phyloP scores from a whole-genome alignment of 2,329 filamentous ascomycete species.

The Penicillium sp. region DNA sequence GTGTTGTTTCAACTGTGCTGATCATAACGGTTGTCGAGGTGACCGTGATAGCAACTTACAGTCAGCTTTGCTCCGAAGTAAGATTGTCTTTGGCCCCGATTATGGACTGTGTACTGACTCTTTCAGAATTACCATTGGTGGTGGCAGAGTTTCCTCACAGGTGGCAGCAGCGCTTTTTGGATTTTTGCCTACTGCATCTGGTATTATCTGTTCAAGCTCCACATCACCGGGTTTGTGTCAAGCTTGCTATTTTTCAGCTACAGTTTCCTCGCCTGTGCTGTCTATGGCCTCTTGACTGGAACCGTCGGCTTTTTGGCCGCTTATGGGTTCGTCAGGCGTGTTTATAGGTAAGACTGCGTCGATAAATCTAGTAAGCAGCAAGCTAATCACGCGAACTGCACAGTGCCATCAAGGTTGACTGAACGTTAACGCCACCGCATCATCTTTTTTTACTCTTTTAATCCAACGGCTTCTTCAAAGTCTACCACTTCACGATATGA shows the following conservation, averaged over 20 bases:
- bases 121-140: constrained; percentile 79
- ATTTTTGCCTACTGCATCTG: constrained; percentile 79
- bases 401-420: constrained; percentile 40
- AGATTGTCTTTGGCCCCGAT: constrained; percentile 14
- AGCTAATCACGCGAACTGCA: constrained; percentile 7
- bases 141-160: constrained; percentile 84
- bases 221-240: constrained; percentile 77
- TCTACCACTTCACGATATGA: constrained; percentile 12
- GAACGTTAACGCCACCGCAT: not conserved
- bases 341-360: constrained; percentile 65
- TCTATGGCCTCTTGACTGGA: constrained; percentile 78
- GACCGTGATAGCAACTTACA: constrained; percentile 78
- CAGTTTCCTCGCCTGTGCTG: constrained; percentile 74
- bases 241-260: constrained; percentile 83
- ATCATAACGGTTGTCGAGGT: constrained; percentile 78
- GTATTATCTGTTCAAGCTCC: constrained; percentile 78
- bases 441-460: not conserved
- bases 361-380: not conserved
- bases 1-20: constrained; percentile 69
- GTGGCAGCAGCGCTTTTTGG: constrained; percentile 74
- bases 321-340: constrained; percentile 78
- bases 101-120: not conserved
- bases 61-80: constrained; percentile 75
- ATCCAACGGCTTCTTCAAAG: not conserved
- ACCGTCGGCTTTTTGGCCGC: constrained; percentile 82